Evolutionary conservation across 108 stramenopile genomes (phyloP).

Genomic region (Bacterosira constricta): DNA sequence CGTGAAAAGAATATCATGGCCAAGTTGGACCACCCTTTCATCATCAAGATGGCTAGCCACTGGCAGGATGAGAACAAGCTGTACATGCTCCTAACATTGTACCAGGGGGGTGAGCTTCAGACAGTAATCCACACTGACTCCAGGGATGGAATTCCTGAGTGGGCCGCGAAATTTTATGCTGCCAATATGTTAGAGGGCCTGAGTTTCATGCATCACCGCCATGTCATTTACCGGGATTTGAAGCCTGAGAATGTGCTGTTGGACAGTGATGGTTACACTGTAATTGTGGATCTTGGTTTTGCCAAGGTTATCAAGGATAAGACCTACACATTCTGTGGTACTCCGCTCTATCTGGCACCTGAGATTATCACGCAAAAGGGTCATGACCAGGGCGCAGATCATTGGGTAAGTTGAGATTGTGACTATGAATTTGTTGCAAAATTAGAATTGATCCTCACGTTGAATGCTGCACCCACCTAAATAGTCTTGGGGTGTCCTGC

Average conservation of each 20-base stretch:
- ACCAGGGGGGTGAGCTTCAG: conserved; percentile 88
- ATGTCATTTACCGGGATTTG: conserved; percentile 95
- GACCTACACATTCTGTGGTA: conserved; percentile 95
- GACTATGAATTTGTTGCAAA: neutral
- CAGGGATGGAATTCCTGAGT: conserved; percentile 68
- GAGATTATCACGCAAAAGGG: conserved; percentile 95
- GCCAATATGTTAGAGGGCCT: conserved; percentile 76
- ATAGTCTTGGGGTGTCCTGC: conserved; percentile 90
- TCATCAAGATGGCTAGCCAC: conserved; percentile 85
- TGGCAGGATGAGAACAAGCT: conserved; percentile 81
- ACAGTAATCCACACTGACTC: conserved; percentile 72
- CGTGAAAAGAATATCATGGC: conserved; percentile 88
- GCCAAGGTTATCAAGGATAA: conserved; percentile 87
- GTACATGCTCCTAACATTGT: conserved; percentile 89
- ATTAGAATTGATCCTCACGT: neutral
- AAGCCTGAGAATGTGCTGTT: conserved; percentile 96
- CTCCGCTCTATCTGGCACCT: conserved; percentile 95
- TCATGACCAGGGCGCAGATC: conserved; percentile 97
- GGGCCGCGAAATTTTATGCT: conserved; percentile 68
- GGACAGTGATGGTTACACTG: conserved; percentile 87
- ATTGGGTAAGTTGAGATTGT: conserved; percentile 62
- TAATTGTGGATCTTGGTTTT: conserved; percentile 91
- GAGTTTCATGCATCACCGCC: conserved; percentile 67
- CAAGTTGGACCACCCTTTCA: conserved; percentile 89
- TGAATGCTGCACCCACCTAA: neutral